These are phyloP conservation scores for Linnemannia elongata DNA, from an alignment of 192 early-diverging fungal species.

Conservation along the genomic window DNA sequence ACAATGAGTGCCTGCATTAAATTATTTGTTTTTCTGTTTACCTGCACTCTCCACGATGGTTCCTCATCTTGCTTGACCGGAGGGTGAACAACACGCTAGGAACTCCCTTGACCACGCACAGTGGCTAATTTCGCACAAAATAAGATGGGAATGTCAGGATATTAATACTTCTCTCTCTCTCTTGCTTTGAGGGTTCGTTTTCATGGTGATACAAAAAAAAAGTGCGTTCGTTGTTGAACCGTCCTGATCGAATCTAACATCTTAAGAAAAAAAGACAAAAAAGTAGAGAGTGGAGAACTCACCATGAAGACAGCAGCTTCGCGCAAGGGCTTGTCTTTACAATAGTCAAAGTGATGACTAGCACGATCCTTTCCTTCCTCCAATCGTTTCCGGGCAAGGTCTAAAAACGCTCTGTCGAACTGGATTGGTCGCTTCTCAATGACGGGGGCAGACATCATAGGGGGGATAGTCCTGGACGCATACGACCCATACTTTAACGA, in stretches of 20 bases:
- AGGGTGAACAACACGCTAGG: slow-evolving; percentile 86
- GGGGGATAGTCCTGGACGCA: slow-evolving; percentile 38
- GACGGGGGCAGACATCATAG: slow-evolving; percentile 23
- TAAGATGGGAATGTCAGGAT: neutral
- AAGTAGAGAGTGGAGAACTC: neutral
- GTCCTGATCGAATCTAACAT: neutral
- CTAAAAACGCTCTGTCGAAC: slow-evolving; percentile 36
- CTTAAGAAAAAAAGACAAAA: neutral
- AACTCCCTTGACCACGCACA: slow-evolving; percentile 73
- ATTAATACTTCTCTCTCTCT: neutral
- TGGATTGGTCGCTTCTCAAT: slow-evolving; percentile 8
- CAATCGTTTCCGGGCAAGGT: slow-evolving; percentile 32
- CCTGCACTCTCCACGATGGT: slow-evolving; percentile 88
- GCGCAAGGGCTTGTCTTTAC: slow-evolving; percentile 44
- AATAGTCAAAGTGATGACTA: slow-evolving; percentile 50
- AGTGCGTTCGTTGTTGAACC: neutral
- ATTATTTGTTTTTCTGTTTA: slow-evolving; percentile 25
- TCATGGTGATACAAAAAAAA: slow-evolving; percentile 5
- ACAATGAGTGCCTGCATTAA: neutral
- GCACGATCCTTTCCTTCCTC: slow-evolving; percentile 15
- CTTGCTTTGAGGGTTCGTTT: neutral
- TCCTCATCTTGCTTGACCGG: slow-evolving; percentile 70
- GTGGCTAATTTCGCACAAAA: slow-evolving; percentile 52
- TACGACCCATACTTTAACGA: slow-evolving; percentile 25
- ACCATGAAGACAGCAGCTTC: slow-evolving; percentile 54